Base-by-base conservation (phyloP, 176 grass and related monocot genomes). In the Oryza longistaminata region DNA sequence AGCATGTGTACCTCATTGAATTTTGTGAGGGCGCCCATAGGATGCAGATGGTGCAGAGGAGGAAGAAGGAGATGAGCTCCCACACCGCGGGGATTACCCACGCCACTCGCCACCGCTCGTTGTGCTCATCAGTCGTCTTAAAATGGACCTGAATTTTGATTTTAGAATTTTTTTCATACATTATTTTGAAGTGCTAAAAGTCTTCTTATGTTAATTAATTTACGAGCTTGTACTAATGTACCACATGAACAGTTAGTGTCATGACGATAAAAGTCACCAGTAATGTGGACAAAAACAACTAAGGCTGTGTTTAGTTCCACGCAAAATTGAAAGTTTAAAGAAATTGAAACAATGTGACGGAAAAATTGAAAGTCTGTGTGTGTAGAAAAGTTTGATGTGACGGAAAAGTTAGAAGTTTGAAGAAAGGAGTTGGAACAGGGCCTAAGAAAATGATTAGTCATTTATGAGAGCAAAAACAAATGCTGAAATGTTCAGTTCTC, bases 41-140 rank as follows among this genome's bases (percentile, higher is more conserved):
- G 74, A 82, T 68, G 79, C 94, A 97, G 44, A 92, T 44, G 61
- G 80, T 76, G 74, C 92, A 97, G 75, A 97, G 87, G 44, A 97
- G 82, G 24, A 83, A 70, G 80, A 97, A 97, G 49, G 90, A 97
- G 85, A 97, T 88, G 83, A 94, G 71, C 82, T 97, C 92, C 94
- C 94, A 97, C 71, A 80, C 76, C 31, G 92, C 90, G 61, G 87
- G 92, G 87, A 97, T 94, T 8, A 94, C 76, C 94, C 94, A 97
- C 19, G 94, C 87, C 6, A 71, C 91, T 66, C 87, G 89, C 92
- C 94, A 97, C 70, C 66, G 82, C 76, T 94, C 85, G 66, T 72
- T 88, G 64, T 94, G 76, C 78, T 81, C 78, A 29, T 94, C 94
- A 11, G 88, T 89, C 70, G 73, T 87, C 64, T 90, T 92, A 87